Base-by-base conservation (phyloP, 768 basidiomycete genomes). In the Pleurotus ostreatus region DNA sequence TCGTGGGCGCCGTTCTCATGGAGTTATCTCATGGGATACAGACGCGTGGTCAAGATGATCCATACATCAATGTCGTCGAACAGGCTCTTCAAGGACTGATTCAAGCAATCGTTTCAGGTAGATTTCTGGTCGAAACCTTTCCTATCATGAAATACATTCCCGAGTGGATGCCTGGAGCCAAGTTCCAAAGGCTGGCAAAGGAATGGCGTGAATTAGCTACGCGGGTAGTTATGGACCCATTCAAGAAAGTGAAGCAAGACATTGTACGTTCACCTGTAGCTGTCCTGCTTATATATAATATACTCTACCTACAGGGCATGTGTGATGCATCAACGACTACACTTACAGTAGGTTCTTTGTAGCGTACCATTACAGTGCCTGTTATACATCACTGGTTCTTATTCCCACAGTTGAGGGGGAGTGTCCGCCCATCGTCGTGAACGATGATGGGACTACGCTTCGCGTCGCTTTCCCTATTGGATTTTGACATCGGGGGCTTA, bases 131-230 rank as follows among this genome's bases (percentile, higher is more conserved):
- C 41, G 41, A 44, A 16, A 34, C 30, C 2, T 34, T 34, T 25
- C 63, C 63, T 15, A 13, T 46, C 38, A 45, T 67, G 18, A 62
- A 62, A 54, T 63, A 62, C 40, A 39, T 65, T 15, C 66, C 66
- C 6, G 46, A 52, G 13, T 67, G 66, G 66, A 37, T 79, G 5
- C 78, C 79, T 22, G 80, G 79, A 0, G 71, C 75, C 5, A 71
- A 69, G 20, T 81, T 78, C 61, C 68, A 78, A 58, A 68, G 64
- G 38, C 69, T 66, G 46, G 78, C 78, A 1, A 62, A 66, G 22
- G 38, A 62, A 16, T 71, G 73, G 61, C 64, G 66, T 16, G 63
- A 61, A 13, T 60, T 70, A 9, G 66, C 69, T 7, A 57, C 65
- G 5, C 66, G 72, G 12, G 69, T 77, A 65, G 61, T 70, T 11